A percentile compares a stretch with the other conserved stretches of the same genome.
Conservation (phyloP, 225 moss, liverwort and hornwort genomes). For the Neckera pumila region DNA sequence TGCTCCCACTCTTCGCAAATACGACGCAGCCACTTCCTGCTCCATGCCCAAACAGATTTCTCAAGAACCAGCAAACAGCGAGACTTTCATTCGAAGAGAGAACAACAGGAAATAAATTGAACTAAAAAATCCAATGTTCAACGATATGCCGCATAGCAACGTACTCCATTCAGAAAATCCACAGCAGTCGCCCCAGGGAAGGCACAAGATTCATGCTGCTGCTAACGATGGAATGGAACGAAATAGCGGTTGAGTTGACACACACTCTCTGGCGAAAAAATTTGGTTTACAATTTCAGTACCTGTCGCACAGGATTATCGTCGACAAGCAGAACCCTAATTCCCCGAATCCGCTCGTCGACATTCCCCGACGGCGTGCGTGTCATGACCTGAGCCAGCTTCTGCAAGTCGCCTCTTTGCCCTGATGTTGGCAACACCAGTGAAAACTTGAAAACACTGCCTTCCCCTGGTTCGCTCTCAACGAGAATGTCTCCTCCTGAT, state of each 20-base stretch:
- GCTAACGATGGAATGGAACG: background rate
- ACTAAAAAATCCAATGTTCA: background rate
- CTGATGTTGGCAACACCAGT: constrained; percentile 32
- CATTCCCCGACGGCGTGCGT: constrained; percentile 27
- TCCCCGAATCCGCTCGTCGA: constrained; percentile 60
- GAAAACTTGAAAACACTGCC: constrained; percentile 91
- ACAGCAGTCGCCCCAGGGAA: background rate
- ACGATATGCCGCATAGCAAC: background rate
- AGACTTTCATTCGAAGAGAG: background rate
- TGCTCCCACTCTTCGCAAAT: constrained; percentile 44
- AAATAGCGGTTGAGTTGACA: background rate
- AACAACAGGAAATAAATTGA: background rate
- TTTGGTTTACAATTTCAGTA: background rate
- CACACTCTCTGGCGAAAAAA: background rate
- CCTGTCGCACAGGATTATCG: constrained; percentile 75
- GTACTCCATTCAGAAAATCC: background rate
- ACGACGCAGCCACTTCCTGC: constrained; percentile 52
- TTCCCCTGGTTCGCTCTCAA: constrained; percentile 64
- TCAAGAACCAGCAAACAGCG: background rate
- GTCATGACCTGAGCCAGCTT: background rate
- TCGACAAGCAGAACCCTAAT: constrained; percentile 63
- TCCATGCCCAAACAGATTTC: background rate
- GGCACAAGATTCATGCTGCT: background rate
- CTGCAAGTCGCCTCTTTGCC: constrained; percentile 30
- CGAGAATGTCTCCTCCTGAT: constrained; percentile 56